These are phyloP conservation scores for Verticillium albo-atrum DNA, from an alignment of 2,329 filamentous ascomycete species.

Conservation along the genomic window DNA sequence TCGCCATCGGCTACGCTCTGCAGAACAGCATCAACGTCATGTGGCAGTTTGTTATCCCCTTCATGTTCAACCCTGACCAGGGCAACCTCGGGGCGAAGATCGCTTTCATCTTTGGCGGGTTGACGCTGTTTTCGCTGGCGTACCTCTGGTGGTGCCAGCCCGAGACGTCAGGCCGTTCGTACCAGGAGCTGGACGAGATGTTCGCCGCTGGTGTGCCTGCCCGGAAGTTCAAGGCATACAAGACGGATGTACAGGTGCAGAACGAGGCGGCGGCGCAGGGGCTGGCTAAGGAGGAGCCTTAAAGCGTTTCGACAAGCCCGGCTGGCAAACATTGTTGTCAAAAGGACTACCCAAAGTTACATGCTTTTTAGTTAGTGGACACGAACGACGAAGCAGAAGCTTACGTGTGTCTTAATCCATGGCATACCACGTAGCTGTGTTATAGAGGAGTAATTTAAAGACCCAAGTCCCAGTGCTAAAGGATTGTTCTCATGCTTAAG, in stretches of 20 bases:
- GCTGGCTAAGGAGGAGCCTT: not conserved
- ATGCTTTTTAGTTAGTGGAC: no score
- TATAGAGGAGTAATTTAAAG: no score
- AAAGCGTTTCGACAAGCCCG: no score
- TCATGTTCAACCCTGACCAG: slow-evolving; percentile 17
- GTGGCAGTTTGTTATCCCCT: slow-evolving; percentile 14
- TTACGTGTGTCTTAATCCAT: no score
- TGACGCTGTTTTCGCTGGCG: slow-evolving; percentile 23
- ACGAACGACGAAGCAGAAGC: no score
- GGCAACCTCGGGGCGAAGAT: slow-evolving; percentile 32
- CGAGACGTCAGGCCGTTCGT: slow-evolving; percentile 19
- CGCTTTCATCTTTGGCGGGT: slow-evolving; percentile 32
- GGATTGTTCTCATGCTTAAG: no score
- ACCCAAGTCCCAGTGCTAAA: no score
- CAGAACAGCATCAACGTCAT: slow-evolving; percentile 19
- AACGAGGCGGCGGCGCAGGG: not conserved
- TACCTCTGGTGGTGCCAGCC: slow-evolving; percentile 32
- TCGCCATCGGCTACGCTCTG: slow-evolving; percentile 29
- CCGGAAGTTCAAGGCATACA: slow-evolving; percentile 18
- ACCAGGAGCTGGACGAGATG: slow-evolving; percentile 21
- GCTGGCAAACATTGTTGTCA: no score
- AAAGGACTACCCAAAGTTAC: no score
- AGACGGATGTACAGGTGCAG: slow-evolving; percentile 7
- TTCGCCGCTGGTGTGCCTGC: slow-evolving; percentile 19
- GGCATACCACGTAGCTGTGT: no score